These are phyloP conservation scores for Colletotrichum cordylinicola DNA, from an alignment of 2,329 filamentous ascomycete species.

Conservation along the genomic window DNA sequence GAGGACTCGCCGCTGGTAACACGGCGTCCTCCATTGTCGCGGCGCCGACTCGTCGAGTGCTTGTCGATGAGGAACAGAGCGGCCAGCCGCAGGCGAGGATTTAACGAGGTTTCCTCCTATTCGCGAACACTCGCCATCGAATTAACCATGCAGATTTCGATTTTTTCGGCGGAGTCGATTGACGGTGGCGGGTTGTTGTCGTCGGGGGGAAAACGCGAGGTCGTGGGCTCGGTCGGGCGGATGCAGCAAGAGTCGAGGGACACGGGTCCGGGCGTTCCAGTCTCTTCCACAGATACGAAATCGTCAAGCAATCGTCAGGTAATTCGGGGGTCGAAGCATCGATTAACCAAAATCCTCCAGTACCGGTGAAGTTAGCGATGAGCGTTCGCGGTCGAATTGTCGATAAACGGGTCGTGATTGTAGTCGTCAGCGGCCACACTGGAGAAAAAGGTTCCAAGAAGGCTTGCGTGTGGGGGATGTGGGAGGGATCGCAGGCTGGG, in stretches of 20 bases:
- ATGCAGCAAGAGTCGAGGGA: conserved; percentile 14
- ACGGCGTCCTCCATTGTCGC: conserved; percentile 30
- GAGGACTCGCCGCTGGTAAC: conserved; percentile 18
- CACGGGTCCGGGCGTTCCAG: conserved; percentile 7
- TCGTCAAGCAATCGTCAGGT: background rate
- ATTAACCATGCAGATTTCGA: conserved; percentile 21
- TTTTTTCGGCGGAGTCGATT: background rate
- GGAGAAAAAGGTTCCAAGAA: conserved; percentile 19
- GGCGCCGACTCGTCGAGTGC: conserved; percentile 27
- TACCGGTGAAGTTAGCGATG: background rate
- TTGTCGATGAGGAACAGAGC: conserved; percentile 25
- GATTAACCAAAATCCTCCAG: background rate
- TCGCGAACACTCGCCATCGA: conserved; percentile 38
- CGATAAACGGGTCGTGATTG: conserved; percentile 5
- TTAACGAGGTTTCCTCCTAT: conserved; percentile 21
- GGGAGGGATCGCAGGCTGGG: conserved; percentile 27
- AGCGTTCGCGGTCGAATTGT: background rate
- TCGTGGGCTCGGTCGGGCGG: conserved; percentile 19
- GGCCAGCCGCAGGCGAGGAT: conserved; percentile 30
- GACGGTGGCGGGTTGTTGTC: background rate
- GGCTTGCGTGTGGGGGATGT: conserved; percentile 23
- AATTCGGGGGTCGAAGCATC: conserved; percentile 1
- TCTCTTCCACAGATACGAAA: background rate
- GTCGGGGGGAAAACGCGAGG: background rate
- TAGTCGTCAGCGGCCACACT: background rate